Percentiles rank a stretch among this genome's conserved stretches.
Evolutionary conservation across 805 yeast genomes (phyloP).

Genomic region (Yamadazyma philogaea): DNA sequence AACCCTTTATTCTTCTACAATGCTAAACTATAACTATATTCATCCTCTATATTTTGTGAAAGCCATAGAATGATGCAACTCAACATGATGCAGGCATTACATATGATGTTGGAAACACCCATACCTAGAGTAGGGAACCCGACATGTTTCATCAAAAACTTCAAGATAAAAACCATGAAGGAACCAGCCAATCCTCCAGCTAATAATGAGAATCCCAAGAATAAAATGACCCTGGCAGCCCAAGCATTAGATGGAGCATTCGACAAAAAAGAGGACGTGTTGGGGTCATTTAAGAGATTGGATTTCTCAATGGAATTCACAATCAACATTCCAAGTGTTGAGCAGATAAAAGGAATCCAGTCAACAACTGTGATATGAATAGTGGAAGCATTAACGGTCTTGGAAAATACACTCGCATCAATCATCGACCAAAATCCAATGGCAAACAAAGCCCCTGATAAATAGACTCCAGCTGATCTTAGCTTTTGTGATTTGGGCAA

Average conservation of each 20-base stretch:
- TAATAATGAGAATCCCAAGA: conserved; percentile 85
- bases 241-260: conserved; percentile 60
- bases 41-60: conserved; percentile 94
- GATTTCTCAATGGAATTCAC: conserved; percentile 71
- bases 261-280: conserved; percentile 38
- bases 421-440: conserved; percentile 86
- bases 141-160: conserved; percentile 76
- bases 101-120: conserved; percentile 87
- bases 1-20: conserved; percentile 34
- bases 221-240: conserved; percentile 90
- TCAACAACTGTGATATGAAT: conserved; percentile 90
- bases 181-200: conserved; percentile 96
- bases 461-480: conserved; percentile 70
- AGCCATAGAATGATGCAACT: conserved; percentile 91
- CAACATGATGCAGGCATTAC: conserved; percentile 75
- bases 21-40: conserved; percentile 87
- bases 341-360: conserved; percentile 92
- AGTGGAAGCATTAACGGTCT: conserved; percentile 76
- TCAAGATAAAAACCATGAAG: conserved; percentile 79
- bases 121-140: conserved; percentile 86
- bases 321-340: conserved; percentile 85
- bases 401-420: conserved; percentile 85
- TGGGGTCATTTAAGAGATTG: conserved; percentile 45
- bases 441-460: conserved; percentile 76
- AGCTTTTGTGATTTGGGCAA: conserved; percentile 70